phyloP scores from a whole-genome alignment of 1,139 yeast genomes.

The Blastobotrys malaysiensis region DNA sequence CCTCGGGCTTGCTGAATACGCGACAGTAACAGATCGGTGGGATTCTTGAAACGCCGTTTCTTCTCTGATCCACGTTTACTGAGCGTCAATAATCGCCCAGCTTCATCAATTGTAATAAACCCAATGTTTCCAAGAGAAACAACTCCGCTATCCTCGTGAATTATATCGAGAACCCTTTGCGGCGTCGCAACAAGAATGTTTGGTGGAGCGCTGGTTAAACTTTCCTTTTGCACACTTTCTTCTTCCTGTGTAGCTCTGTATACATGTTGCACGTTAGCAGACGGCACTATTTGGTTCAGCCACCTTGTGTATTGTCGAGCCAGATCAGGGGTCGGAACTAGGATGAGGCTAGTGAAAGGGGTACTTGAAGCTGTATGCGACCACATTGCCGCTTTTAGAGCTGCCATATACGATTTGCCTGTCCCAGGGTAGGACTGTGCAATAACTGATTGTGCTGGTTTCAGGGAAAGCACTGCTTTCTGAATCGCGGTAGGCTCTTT shows the following conservation, averaged over 20 bases:
- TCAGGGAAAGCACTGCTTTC: conserved; percentile 28
- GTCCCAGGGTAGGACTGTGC: conserved; percentile 27
- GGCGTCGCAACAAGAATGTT: conserved; percentile 84
- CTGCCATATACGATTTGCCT: conserved; percentile 29
- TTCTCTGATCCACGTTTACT: not conserved
- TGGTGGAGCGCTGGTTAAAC: conserved; percentile 61
- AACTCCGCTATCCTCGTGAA: conserved; percentile 28
- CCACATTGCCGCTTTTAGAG: conserved; percentile 16
- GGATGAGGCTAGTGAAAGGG: conserved; percentile 37
- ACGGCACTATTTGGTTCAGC: conserved; percentile 44
- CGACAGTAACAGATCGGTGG: not conserved
- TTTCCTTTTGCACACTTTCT: conserved; percentile 60
- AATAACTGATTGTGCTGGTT: conserved; percentile 28
- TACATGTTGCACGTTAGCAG: conserved; percentile 41
- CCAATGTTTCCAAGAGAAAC: conserved; percentile 19
- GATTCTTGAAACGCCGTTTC: not conserved
- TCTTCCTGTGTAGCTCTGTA: conserved; percentile 80
- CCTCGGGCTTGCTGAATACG: not conserved
- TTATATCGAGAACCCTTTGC: conserved; percentile 71
- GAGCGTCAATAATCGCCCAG: conserved; percentile 15
- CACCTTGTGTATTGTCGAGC: conserved; percentile 57
- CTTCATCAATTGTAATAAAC: conserved; percentile 23
- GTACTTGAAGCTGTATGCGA: not conserved
- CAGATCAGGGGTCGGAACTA: conserved; percentile 80
- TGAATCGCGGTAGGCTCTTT: conserved; percentile 18